Base-by-base conservation (phyloP, 306 rosid genomes). In the Lathyrus sativus region DNA sequence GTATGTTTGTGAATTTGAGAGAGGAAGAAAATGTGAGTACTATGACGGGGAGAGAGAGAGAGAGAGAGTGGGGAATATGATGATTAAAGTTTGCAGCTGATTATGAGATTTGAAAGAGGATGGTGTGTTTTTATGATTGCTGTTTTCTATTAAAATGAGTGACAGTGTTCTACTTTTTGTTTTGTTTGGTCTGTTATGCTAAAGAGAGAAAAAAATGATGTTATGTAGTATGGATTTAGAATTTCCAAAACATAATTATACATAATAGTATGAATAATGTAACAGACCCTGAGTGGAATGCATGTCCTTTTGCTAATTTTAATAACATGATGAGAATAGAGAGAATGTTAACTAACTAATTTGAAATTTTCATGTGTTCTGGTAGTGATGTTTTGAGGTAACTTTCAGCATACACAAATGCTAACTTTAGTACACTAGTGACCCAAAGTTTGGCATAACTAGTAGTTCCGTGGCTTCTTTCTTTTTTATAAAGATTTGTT, bases 21-120 rank as follows among this genome's bases (percentile, higher is more conserved):
- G 37, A 55, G 15, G 60, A 54, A 35, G 7, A 38, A 58, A 59
- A 61, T 6, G 78, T 64, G 74, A 33, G n/a, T 22, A 22, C 2
- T 24, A 77, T 64, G 72, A 63, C 83, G 76, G 61, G 83, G 79
- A 73, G 73, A 56, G 61, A 33, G 38, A 5, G 37, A 0, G 24
- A 22, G 24, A 22, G 24, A 22, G 26, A 1, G 26, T 24, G 10
- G 70, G 69, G 72, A 76, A 74, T 38, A 67, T n/a, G 62, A 83
- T 89, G 79, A 86, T 86, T 83, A 89, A 80, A 89, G 92, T 75
- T 49, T 14, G 63, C 31, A 51, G 68, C 22, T 50, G 67, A 45
- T 48, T 24, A 64, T 76, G 56, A 67, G 68, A 75, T 57, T 57
- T 48, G 66, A 28, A 62, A 70, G 71, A 67, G 70, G 44, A 42